These are phyloP conservation scores for Globisporangium perplexum DNA, from an alignment of 352 stramenopile species.

Conservation along the genomic window DNA sequence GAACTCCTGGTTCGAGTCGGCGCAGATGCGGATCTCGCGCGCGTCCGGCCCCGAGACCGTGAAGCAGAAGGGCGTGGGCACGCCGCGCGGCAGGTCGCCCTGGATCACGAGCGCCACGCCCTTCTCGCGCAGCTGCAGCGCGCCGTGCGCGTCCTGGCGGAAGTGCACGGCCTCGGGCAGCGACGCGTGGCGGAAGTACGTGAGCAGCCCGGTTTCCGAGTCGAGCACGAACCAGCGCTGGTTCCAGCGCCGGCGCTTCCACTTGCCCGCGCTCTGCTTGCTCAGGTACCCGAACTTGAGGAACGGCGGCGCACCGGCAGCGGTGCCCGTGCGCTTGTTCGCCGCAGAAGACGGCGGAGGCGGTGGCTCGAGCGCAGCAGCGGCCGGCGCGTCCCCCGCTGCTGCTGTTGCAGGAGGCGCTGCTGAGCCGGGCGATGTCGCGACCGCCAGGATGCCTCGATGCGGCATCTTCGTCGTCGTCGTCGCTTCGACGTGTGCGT, in stretches of 20 bases:
- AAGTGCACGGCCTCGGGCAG: slow-evolving; percentile 43
- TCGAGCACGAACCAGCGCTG: slow-evolving; percentile 81
- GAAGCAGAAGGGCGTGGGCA: slow-evolving; percentile 82
- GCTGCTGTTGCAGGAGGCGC: not conserved
- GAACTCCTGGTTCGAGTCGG: slow-evolving; percentile 67
- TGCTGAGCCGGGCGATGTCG: not conserved
- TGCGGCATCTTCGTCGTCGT: not conserved
- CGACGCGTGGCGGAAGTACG: slow-evolving; percentile 71
- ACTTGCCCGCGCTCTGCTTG: slow-evolving; percentile 77
- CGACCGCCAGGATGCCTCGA: not conserved
- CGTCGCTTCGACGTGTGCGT: too few relatives aligned
- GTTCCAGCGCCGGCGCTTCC: slow-evolving; percentile 77
- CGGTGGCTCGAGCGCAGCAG: not conserved
- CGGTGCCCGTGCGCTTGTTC: not conserved
- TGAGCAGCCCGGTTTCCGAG: slow-evolving; percentile 47
- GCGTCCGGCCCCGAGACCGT: slow-evolving; percentile 35
- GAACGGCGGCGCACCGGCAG: slow-evolving; percentile 4
- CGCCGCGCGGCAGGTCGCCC: slow-evolving; percentile 53
- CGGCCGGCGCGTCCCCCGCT: too few relatives aligned
- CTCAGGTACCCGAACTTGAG: slow-evolving; percentile 59
- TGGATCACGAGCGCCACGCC: slow-evolving; percentile 64
- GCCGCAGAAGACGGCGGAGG: not conserved
- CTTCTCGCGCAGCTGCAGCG: slow-evolving; percentile 36
- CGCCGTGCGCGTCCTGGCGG: slow-evolving; percentile 52
- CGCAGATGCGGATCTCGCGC: slow-evolving; percentile 49